Evolutionary conservation across 805 yeast species (phyloP).

Genomic region (Wickerhamomyces alni): DNA sequence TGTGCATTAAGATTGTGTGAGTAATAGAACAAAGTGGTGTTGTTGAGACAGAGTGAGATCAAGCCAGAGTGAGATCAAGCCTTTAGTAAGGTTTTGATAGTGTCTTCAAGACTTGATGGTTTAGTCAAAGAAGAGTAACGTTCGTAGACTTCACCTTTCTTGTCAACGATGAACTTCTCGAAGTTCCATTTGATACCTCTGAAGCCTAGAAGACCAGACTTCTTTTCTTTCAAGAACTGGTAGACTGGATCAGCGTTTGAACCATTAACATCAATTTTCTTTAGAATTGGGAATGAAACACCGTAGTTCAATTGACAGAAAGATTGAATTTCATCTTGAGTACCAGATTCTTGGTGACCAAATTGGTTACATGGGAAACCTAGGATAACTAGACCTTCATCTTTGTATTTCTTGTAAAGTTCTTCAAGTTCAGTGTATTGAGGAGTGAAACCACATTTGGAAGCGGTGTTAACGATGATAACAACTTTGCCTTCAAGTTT

Average conservation of each 20-base stretch:
- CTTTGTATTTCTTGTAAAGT: constrained; percentile 60
- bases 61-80: constrained; percentile 9
- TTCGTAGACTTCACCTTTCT: constrained; percentile 54
- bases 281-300: constrained; percentile 83
- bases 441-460: constrained; percentile 79
- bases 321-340: constrained; percentile 59
- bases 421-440: constrained; percentile 72
- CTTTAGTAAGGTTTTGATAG: constrained; percentile 51
- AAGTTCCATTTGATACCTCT: constrained; percentile 75
- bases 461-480: constrained; percentile 80
- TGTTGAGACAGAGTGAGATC: too few species aligned
- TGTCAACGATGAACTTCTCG: constrained; percentile 62
- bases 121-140: constrained; percentile 64
- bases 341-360: constrained; percentile 73
- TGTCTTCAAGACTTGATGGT: constrained; percentile 54
- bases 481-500: constrained; percentile 71
- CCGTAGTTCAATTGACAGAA: constrained; percentile 84
- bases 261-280: constrained; percentile 89
- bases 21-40: too few species aligned
- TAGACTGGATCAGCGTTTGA: constrained; percentile 73
- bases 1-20: too few species aligned
- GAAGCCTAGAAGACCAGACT: constrained; percentile 59
- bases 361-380: constrained; percentile 94
- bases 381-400: constrained; percentile 58
- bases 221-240: constrained; percentile 64